Evolutionary conservation across 148 eudicot species (phyloP), one percentile per base, ranked within the genome.

Genomic region (Rhododendron williamsianum): DNA sequence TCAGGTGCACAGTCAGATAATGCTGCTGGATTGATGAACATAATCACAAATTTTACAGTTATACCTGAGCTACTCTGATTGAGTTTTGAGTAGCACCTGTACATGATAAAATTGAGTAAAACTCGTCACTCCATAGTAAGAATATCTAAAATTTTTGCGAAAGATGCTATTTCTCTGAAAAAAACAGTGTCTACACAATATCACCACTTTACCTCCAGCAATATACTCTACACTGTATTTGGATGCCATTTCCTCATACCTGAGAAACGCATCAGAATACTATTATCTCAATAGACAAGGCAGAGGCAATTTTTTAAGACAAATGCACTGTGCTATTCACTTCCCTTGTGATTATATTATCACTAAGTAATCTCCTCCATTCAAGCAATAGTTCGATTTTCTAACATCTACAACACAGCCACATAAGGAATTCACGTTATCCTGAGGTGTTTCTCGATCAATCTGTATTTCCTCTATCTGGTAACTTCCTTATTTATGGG

Each of bases 41-140:
- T 9, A 25, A 84, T 18, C 49, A 52, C 25, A 78, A 81, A 23
- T 18, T 15, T 52, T 11, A 27, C 81, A 76, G 38, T 30, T 73
- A 76, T 89, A 97, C 99, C 95, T 97, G 99, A 52, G 98, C 98
- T 80, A 97, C 95, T 92, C 97, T 93, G 80, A 97, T 95, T 27
- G 99, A 90, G 84, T 97, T 97, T 83, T 97, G 99, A 60, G 99
- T 97, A 82, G 99, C 96, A 92, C 99, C 98, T 96, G 93, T 82
- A 87, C 72, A 71, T 13, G 46, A 3, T 38, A 41, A 85, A 58
- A 77, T 45, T 9, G 36, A 48, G 36, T 13, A 77, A 77, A 77
- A 76, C 71, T 45, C 19, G 71, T 71, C 45, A n/a, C 76, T 43
- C 5, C 19, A 33, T 54, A 8, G 80, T 19, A 48, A 30, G 65